Evolutionary conservation across 192 early-diverging fungal species (phyloP).

Genomic region (Dissophora globulifera): DNA sequence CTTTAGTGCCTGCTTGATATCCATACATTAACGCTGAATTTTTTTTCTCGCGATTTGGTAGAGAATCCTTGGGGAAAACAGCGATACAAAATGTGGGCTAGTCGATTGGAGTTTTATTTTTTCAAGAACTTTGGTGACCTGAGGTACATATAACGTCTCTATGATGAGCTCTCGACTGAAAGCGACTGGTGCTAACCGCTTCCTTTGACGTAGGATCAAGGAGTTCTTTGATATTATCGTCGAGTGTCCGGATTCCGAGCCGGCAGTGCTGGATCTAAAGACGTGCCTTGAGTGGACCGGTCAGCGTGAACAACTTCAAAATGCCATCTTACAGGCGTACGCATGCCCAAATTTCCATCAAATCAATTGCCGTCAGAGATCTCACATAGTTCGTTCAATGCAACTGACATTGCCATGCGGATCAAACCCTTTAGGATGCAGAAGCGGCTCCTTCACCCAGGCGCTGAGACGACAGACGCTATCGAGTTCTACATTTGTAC

Average conservation of each 20-base stretch:
- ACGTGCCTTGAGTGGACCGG: conserved; percentile 53
- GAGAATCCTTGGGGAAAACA: conserved; percentile 16
- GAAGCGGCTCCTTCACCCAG: conserved; percentile 74
- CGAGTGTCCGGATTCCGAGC: conserved; percentile 72
- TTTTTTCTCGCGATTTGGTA: neutral
- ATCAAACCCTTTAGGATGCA: conserved; percentile 48
- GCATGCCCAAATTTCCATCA: too few species aligned
- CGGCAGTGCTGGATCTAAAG: conserved; percentile 73
- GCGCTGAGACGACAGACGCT: conserved; percentile 76
- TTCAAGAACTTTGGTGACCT: conserved; percentile 50
- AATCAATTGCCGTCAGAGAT: too few species aligned
- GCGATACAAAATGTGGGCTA: conserved; percentile 38
- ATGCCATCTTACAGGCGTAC: conserved; percentile 39
- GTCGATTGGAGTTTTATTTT: conserved; percentile 48
- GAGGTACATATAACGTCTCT: conserved; percentile 8
- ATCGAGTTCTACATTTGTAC: conserved; percentile 76
- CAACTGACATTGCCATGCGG: too few species aligned
- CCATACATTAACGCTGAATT: too few species aligned
- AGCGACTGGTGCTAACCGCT: neutral
- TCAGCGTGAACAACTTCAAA: conserved; percentile 40
- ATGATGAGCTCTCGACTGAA: neutral
- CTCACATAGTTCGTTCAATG: too few species aligned
- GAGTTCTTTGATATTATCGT: conserved; percentile 81
- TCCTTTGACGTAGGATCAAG: conserved; percentile 44
- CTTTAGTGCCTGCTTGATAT: too few species aligned